Percentiles rank a stretch among this genome's conserved stretches.
These are phyloP conservation scores for Botrytis fragariae DNA, from an alignment of 2,329 filamentous ascomycete species.

Conservation along the genomic window DNA sequence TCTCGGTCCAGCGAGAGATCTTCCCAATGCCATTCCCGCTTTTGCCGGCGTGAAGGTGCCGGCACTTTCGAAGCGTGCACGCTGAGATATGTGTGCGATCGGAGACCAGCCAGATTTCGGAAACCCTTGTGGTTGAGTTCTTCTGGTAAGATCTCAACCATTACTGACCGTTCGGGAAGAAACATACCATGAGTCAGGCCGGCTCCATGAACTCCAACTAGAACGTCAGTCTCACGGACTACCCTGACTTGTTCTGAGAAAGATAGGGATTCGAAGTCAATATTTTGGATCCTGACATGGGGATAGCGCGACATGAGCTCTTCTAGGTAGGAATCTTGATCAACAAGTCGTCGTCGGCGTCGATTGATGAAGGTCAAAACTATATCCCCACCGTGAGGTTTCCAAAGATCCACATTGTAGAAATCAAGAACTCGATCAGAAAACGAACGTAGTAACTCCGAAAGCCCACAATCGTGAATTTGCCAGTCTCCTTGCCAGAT, in stretches of 20 bases:
- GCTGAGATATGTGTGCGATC: background rate
- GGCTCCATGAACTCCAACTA: background rate
- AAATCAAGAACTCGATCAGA: slow-evolving; percentile 9
- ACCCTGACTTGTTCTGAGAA: background rate
- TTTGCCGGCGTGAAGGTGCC: background rate
- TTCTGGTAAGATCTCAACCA: slow-evolving; percentile 4
- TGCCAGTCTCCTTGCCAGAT: slow-evolving; percentile 38
- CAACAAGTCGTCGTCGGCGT: background rate
- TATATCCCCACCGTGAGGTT: background rate
- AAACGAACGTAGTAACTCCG: slow-evolving; percentile 8
- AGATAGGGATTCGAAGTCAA: background rate
- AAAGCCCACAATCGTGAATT: slow-evolving; percentile 26
- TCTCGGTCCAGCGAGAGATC: background rate
- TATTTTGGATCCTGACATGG: background rate
- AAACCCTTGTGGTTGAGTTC: background rate
- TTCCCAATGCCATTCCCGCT: background rate
- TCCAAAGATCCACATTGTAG: slow-evolving; percentile 4
- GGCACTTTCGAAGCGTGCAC: background rate
- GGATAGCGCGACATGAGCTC: background rate
- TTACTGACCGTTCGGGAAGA: background rate
- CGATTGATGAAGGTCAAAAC: background rate
- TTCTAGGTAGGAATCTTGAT: background rate
- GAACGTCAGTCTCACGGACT: background rate
- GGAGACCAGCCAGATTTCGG: background rate
- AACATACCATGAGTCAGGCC: background rate